Evolutionary conservation across 345 rosid genomes (phyloP), one percentile per base, ranked within the genome.

Genomic region (Salix viminalis): DNA sequence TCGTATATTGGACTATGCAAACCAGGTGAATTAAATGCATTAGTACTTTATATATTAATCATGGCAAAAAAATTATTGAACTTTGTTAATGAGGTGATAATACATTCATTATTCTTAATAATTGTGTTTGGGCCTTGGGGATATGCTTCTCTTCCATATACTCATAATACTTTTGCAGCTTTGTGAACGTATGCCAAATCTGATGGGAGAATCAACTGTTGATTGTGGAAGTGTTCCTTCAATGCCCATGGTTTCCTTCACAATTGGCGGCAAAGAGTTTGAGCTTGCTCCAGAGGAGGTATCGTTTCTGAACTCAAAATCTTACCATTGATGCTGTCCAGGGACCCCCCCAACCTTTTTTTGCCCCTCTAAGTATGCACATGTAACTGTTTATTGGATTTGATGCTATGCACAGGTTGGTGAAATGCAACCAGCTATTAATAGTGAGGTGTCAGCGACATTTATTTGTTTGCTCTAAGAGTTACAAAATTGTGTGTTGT

Each of bases 181-280:
- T 15, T 82, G 84, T 78, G 81, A 82, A 37, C 69, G 76, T 5
- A 24, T 78, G 65, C 84, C 84, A 12, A 71, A 64, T 62, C 79
- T 79, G 1, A 11, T 66, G 76, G 81, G 81, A 65, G 46, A 82
- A 61, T 82, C 84, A 34, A 26, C 70, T 2, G 84, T 82, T 23
- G 84, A 77, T 23, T 82, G 84, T 67, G 73, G 71, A 48, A 82
- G 60, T 41, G 64, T 82, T 42, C 34, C 73, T 65, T 65, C 78
- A 30, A 82, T 82, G 84, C 84, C 84, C 5, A 62, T 0, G 26
- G 46, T 82, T 32, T 56, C 84, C 21, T 77, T 82, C 79, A 67
- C 84, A n/a, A 66, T 82, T 18, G 81, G 76, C 2, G 84, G 73
- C 19, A 78, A 75, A 54, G 28, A 18, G 60, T 75, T 82, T 24